These are phyloP conservation scores for Cercospora citrullina DNA, from an alignment of 2,329 filamentous ascomycete species.

Conservation along the genomic window DNA sequence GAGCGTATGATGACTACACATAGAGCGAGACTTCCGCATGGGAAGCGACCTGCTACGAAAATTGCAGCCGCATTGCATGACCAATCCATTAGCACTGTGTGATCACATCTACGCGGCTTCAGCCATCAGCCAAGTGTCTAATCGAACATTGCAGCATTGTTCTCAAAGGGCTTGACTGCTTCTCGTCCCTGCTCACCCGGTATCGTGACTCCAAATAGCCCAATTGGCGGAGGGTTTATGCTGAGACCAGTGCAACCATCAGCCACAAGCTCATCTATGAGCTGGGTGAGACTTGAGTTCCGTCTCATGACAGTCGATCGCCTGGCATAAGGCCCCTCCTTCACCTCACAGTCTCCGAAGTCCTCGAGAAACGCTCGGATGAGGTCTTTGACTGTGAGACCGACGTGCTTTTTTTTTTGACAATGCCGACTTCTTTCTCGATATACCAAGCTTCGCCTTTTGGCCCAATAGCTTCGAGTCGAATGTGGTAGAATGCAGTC, in stretches of 20 bases:
- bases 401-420: too few species aligned
- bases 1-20: neutral
- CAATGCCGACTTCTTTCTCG: too few species aligned
- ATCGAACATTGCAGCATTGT: neutral
- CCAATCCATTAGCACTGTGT: neutral
- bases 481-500: too few species aligned
- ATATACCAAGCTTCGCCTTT: too few species aligned
- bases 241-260: neutral
- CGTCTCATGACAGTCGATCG: neutral
- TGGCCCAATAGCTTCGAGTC: too few species aligned
- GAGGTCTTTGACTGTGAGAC: neutral
- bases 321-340: neutral
- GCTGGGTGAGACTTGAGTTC: neutral
- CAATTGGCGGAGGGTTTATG: neutral
- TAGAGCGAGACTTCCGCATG: neutral
- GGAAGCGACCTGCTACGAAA: neutral
- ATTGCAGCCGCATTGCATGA: neutral
- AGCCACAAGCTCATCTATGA: neutral
- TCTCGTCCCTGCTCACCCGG: neutral
- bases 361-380: neutral
- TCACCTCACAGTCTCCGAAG: neutral
- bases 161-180: neutral
- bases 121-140: neutral
- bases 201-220: neutral
- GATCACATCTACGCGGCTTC: neutral